Conservation (phyloP, 2,329 filamentous ascomycete species). For the Fusarium caatingaense region DNA sequence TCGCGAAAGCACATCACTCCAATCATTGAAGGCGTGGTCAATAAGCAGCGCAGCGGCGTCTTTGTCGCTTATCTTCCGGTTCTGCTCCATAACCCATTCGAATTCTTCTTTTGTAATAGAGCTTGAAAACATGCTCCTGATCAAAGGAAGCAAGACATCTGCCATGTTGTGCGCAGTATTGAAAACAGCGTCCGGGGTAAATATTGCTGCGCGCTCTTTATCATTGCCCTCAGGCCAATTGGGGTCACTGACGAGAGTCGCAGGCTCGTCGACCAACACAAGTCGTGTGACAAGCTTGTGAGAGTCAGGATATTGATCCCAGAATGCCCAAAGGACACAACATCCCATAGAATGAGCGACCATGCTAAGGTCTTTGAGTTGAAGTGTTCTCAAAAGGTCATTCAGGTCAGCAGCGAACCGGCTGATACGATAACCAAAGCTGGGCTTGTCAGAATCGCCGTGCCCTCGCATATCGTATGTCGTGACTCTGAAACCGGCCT, state of each 20-base stretch:
- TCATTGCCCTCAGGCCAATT: slow-evolving; percentile 1
- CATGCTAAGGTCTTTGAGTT: neutral
- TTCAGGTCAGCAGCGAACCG: neutral
- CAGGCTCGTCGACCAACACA: slow-evolving; percentile 1
- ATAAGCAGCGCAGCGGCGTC: neutral
- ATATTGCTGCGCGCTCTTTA: neutral
- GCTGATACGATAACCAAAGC: neutral
- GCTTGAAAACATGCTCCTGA: neutral
- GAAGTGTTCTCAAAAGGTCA: neutral
- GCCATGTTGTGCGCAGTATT: neutral
- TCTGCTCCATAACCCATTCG: neutral
- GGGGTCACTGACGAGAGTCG: neutral
- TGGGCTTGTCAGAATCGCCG: neutral
- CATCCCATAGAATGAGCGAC: slow-evolving; percentile 6
- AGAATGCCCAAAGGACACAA: neutral
- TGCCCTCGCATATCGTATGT: slow-evolving; percentile 5
- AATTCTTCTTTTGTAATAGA: neutral
- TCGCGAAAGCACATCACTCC: neutral
- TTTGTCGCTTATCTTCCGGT: neutral
- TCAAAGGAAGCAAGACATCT: neutral
- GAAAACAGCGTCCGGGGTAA: neutral
- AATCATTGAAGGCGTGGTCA: neutral
- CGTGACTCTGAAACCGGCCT: neutral
- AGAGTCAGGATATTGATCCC: neutral
- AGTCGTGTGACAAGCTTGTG: neutral